phyloP scores from a whole-genome alignment of 495 filamentous ascomycete genomes.

The Xylaria sp. region DNA sequence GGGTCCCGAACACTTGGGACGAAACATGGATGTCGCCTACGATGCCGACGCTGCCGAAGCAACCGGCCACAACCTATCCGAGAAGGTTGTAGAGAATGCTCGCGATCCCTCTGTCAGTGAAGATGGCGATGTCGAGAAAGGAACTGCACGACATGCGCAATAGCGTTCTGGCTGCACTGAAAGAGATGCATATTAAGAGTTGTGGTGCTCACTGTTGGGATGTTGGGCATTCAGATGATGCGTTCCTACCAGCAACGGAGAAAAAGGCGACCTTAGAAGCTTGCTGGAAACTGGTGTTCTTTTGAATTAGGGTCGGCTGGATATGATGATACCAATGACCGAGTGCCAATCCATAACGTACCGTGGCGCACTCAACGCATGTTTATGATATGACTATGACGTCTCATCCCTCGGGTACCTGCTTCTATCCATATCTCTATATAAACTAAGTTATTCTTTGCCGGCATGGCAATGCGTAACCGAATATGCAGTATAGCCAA shows the following conservation, averaged over 20 bases:
- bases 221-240: not conserved
- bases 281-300: not conserved
- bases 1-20: slow-evolving; percentile 75
- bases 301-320: not conserved
- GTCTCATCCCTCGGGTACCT: not conserved
- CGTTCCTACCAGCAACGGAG: not conserved
- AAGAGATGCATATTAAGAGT: not conserved
- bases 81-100: slow-evolving; percentile 29
- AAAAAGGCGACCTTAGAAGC: not conserved
- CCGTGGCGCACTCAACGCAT: not conserved
- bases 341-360: not conserved
- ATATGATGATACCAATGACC: slow-evolving; percentile 2
- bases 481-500: not conserved
- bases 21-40: slow-evolving; percentile 69
- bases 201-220: not conserved
- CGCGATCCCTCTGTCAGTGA: slow-evolving; percentile 30
- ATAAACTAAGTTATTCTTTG: not conserved
- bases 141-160: slow-evolving; percentile 28
- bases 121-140: slow-evolving; percentile 40
- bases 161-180: not conserved
- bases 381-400: not conserved
- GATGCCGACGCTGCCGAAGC: slow-evolving; percentile 70
- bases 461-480: not conserved
- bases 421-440: not conserved
- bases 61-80: slow-evolving; percentile 46